These are phyloP conservation scores for Raffaelea ambrosiae DNA, from an alignment of 2,329 filamentous ascomycete species.

Conservation along the genomic window DNA sequence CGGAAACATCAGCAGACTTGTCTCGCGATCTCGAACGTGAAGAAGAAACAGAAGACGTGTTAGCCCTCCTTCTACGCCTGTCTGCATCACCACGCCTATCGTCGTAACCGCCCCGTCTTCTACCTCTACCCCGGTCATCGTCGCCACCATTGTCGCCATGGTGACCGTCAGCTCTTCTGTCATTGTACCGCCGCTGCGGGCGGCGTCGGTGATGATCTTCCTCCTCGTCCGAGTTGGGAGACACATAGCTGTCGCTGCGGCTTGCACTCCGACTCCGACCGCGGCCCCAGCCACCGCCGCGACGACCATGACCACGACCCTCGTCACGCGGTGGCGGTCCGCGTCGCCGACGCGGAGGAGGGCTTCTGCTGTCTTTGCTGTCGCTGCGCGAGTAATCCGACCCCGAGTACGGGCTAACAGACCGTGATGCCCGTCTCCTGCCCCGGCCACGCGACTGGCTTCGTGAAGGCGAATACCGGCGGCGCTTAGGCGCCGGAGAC, in stretches of 20 bases:
- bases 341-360: slow-evolving; percentile 10
- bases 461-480: slow-evolving; percentile 38
- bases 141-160: no score
- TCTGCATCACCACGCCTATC: not conserved
- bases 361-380: slow-evolving; percentile 14
- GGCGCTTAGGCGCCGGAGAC: slow-evolving; percentile 38
- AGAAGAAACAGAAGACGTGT: slow-evolving; percentile 43
- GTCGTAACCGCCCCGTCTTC: not conserved
- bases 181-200: not conserved
- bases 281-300: slow-evolving; percentile 20
- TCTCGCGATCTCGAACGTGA: slow-evolving; percentile 39
- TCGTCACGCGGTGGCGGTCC: slow-evolving; percentile 21
- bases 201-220: not conserved
- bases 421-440: slow-evolving; percentile 26
- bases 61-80: slow-evolving; percentile 30
- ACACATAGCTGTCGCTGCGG: slow-evolving; percentile 16
- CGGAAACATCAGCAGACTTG: slow-evolving; percentile 50
- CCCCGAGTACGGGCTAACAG: slow-evolving; percentile 22
- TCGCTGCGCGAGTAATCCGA: slow-evolving; percentile 22
- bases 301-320: slow-evolving; percentile 14
- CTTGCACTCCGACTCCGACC: slow-evolving; percentile 6
- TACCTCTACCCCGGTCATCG: no score
- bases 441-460: slow-evolving; percentile 36
- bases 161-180: no score
- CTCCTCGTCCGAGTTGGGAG: slow-evolving; percentile 3